Evolutionary conservation across 768 basidiomycete genomes (phyloP), one percentile per base, ranked within the genome.

Genomic region (Dendrothele bispora): DNA sequence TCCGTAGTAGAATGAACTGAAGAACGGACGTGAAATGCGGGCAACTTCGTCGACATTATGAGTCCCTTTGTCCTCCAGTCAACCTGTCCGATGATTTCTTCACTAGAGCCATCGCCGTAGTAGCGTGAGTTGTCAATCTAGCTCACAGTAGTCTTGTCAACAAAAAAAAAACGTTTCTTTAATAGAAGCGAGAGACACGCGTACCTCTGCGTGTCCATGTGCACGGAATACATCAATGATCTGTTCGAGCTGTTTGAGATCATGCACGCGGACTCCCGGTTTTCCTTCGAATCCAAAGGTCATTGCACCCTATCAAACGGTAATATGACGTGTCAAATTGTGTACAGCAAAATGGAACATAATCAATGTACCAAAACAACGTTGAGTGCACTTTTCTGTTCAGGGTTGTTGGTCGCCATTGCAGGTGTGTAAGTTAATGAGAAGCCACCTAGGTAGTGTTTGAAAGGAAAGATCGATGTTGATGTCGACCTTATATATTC

Each of bases 31-130:
- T 54, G 44, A 34, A 50, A 59, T 1, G 76, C 75, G 46, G 71
- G 74, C 30, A 72, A 67, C 59, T 81, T 80, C 8, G 75, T 79
- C 7, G 73, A 74, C 47, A 80, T 61, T 39, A 60, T 63, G 30
- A 79, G 51, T 0, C 71, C 73, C 15, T 71, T 61, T 28, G 62
- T 55, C 55, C 75, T 62, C 69, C 70, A 75, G 39, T 61, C 62
- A 46, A 66, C 59, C 60, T 72, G 59, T 11, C 68, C 75, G 7
- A 78, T 64, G 45, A 64, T 64, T 49, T 72, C 60, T 53, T 57
- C 56, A 3, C 38, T 35, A 7, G 53, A 46, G 12, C 56, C 53
- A 2, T 21, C 46, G 20, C 39, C 25, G 34, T 56, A 56, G 2
- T 27, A 14, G n/a, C 49, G 53, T 5, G 55, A 45, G 8, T 37